phyloP scores from a whole-genome alignment of 176 grass and related monocot genomes.

The Typha latifolia region DNA sequence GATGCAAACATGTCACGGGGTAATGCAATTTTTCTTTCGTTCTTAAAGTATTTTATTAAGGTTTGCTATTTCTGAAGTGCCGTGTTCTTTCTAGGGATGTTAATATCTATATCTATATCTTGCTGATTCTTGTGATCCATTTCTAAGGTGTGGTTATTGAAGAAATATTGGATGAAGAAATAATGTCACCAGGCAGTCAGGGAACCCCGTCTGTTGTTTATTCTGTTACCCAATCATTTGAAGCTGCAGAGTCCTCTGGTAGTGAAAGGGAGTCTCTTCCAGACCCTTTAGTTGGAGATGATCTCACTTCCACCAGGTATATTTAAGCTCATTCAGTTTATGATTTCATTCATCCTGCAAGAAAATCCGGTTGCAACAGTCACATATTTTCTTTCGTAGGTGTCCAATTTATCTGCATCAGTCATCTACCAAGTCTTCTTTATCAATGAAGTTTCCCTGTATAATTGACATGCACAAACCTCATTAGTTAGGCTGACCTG shows the following conservation, averaged over 20 bases:
- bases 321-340: background rate
- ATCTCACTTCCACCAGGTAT: conserved; percentile 47
- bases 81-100: background rate
- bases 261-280: conserved; percentile 6
- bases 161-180: conserved; percentile 64
- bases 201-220: conserved; percentile 36
- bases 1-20: conserved; percentile 31
- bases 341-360: conserved; percentile 2
- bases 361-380: no score
- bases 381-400: no score
- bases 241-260: conserved; percentile 32
- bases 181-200: conserved; percentile 28
- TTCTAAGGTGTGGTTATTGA: conserved; percentile 74
- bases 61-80: background rate
- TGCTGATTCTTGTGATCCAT: background rate
- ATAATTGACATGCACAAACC: no score
- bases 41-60: conserved; percentile 7
- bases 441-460: no score
- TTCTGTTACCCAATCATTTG: conserved; percentile 32
- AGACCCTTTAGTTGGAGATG: conserved; percentile 25
- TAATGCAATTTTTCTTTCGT: conserved; percentile 15
- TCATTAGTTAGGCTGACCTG: no score
- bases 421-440: no score
- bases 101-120: background rate
- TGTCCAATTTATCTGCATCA: no score